Evolutionary conservation across 2,329 filamentous ascomycete species (phyloP).

Genomic region (Epichloe aotearoae): DNA sequence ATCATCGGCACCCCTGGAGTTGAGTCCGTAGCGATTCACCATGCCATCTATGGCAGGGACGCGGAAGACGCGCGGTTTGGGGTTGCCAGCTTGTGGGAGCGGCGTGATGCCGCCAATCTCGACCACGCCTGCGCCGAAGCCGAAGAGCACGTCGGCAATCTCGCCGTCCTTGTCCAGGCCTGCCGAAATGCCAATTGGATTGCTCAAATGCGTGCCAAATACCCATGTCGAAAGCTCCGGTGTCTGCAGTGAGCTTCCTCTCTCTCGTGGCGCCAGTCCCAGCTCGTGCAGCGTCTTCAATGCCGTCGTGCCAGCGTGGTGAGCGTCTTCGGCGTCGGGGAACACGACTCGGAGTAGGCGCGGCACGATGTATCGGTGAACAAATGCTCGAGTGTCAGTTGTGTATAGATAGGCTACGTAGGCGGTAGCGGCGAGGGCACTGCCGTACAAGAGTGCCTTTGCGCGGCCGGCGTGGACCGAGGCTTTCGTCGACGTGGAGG

Average conservation of each 20-base stretch:
- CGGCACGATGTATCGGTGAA: slow-evolving; percentile 55
- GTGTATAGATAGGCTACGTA: slow-evolving; percentile 49
- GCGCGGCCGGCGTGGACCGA: slow-evolving; percentile 17
- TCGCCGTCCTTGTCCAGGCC: slow-evolving; percentile 92
- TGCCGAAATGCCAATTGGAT: slow-evolving; percentile 89
- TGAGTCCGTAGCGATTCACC: slow-evolving; percentile 93
- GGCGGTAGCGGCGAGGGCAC: slow-evolving; percentile 27
- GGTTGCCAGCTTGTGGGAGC: slow-evolving; percentile 76
- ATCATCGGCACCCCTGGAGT: slow-evolving; percentile 77
- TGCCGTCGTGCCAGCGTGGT: slow-evolving; percentile 60
- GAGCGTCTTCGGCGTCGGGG: slow-evolving; percentile 81
- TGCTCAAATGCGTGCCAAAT: slow-evolving; percentile 64
- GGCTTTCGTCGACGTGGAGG: slow-evolving; percentile 19
- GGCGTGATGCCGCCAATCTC: slow-evolving; percentile 90
- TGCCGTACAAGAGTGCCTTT: slow-evolving; percentile 27
- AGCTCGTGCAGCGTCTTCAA: slow-evolving; percentile 62
- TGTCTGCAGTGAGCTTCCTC: slow-evolving; percentile 32
- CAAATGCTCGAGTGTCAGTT: slow-evolving; percentile 61
- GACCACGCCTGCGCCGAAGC: slow-evolving; percentile 71
- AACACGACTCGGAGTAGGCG: slow-evolving; percentile 52
- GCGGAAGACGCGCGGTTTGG: slow-evolving; percentile 76
- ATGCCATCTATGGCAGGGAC: slow-evolving; percentile 72
- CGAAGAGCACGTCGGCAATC: slow-evolving; percentile 73
- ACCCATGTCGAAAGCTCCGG: slow-evolving; percentile 34
- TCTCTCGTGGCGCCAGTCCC: slow-evolving; percentile 70